phyloP scores from a whole-genome alignment of 805 yeast genomes.

The Ogataea salicorniae region DNA sequence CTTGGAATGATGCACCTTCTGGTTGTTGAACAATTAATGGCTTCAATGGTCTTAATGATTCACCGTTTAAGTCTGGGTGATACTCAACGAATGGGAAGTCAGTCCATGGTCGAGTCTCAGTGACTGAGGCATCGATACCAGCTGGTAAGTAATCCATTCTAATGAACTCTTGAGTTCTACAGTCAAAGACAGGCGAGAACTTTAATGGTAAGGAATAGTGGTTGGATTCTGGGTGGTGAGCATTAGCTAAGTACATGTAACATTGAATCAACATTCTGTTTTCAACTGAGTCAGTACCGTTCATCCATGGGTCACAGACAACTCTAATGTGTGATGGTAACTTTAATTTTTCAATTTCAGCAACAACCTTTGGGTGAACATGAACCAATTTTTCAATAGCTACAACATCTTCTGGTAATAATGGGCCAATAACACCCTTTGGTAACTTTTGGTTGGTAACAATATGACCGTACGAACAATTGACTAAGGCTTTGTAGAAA shows the following conservation, averaged over 20 bases:
- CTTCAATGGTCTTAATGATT: conserved; percentile 51
- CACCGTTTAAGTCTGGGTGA: conserved; percentile 65
- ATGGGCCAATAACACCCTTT: conserved; percentile 64
- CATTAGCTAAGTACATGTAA: conserved; percentile 66
- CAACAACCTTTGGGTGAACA: conserved; percentile 52
- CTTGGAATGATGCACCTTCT: conserved; percentile 69
- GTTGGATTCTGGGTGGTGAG: conserved; percentile 65
- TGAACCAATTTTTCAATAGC: conserved; percentile 48
- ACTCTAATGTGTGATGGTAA: conserved; percentile 51
- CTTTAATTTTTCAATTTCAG: conserved; percentile 62
- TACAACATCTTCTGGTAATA: conserved; percentile 58
- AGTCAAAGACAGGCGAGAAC: conserved; percentile 69
- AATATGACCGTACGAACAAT: conserved; percentile 57
- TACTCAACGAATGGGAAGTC: conserved; percentile 61
- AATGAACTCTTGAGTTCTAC: conserved; percentile 52
- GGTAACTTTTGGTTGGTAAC: conserved; percentile 52
- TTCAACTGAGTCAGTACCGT: conserved; percentile 65
- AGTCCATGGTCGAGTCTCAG: conserved; percentile 58
- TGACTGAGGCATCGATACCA: conserved; percentile 55
- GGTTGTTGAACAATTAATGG: conserved; percentile 71
- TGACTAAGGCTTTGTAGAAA: conserved; percentile 68
- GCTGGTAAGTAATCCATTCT: conserved; percentile 73
- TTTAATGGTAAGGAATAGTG: conserved; percentile 71
- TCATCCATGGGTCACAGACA: conserved; percentile 79
- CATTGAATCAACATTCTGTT: conserved; percentile 62